phyloP scores from a whole-genome alignment of 352 stramenopile species.

The Pythium rishiriense region DNA sequence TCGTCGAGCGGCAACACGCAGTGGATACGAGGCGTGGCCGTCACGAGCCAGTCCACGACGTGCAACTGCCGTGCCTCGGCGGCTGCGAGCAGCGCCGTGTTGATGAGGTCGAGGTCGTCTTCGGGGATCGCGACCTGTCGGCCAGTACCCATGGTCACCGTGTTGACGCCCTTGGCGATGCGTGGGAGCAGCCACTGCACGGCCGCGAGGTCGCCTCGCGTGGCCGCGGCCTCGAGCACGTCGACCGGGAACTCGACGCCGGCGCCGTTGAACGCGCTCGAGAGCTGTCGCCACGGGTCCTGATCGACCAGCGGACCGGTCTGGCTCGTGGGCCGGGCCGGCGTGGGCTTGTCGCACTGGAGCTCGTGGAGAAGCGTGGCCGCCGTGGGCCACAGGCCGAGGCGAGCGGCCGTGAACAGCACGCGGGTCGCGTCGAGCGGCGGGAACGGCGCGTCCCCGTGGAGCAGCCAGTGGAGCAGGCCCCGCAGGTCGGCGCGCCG shows the following conservation, averaged over 20 bases:
- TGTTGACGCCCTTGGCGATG: background rate
- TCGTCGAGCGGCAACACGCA: background rate
- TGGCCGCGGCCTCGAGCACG: background rate
- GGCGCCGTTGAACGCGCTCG: background rate
- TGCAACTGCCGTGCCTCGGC: background rate
- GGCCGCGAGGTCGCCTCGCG: background rate
- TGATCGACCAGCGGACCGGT: background rate
- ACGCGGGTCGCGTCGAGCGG: background rate
- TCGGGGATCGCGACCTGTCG: background rate
- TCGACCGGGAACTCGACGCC: background rate
- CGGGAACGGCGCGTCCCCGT: slow-evolving; percentile 1
- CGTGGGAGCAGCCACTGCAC: background rate
- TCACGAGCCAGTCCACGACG: slow-evolving; percentile 1
- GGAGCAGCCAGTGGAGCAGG: background rate
- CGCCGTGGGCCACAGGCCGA: background rate
- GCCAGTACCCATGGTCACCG: background rate
- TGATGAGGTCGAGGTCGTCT: slow-evolving; percentile 1
- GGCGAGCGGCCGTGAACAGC: background rate
- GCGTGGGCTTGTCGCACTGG: background rate
- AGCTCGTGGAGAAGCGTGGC: background rate
- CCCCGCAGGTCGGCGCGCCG: background rate
- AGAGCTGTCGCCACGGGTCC: background rate
- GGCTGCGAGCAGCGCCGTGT: background rate
- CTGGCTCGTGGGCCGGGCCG: background rate
- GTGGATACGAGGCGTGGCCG: background rate